A percentile compares a stretch with the other conserved stretches of the same genome.
These are phyloP conservation scores for Laburnicola sp. DNA, from an alignment of 2,329 filamentous ascomycete genomes.

Conservation along the genomic window DNA sequence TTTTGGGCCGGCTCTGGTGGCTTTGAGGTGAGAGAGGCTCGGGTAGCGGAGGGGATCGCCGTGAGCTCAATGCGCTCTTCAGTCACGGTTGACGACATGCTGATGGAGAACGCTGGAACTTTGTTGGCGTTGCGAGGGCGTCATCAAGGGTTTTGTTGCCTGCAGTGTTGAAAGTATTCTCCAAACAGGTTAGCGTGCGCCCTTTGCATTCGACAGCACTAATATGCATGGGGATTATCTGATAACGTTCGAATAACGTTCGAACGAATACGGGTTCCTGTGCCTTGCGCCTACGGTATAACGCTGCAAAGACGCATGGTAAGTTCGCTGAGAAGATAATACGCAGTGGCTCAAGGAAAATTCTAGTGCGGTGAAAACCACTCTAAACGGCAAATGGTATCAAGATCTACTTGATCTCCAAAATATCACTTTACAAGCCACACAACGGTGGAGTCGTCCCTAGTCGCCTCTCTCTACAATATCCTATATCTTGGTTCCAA, in stretches of 20 bases:
- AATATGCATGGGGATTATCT: too few relatives aligned
- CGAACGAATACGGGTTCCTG: too few relatives aligned
- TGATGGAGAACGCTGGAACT: not conserved
- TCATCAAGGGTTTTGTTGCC: not conserved
- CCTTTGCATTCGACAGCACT: not conserved
- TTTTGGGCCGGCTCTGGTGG: not conserved
- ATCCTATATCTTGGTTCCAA: constrained; percentile 11
- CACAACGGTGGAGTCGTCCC: not conserved
- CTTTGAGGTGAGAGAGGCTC: not conserved
- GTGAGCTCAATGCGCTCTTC: constrained; percentile 18
- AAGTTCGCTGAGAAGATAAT: too few relatives aligned
- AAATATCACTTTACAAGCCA: not conserved
- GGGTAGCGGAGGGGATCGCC: not conserved
- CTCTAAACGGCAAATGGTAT: too few relatives aligned
- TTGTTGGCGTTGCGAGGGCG: not conserved
- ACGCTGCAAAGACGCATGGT: too few relatives aligned
- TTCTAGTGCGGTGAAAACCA: too few relatives aligned
- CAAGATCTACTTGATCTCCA: too few relatives aligned
- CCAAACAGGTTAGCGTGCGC: not conserved
- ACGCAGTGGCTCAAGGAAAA: too few relatives aligned
- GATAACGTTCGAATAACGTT: too few relatives aligned
- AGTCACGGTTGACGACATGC: constrained; percentile 13
- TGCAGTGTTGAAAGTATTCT: not conserved
- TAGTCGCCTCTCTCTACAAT: not conserved
- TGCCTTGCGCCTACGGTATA: too few relatives aligned